Conservation (phyloP, 352 stramenopile species). For the Globisporangium yorkense region DNA sequence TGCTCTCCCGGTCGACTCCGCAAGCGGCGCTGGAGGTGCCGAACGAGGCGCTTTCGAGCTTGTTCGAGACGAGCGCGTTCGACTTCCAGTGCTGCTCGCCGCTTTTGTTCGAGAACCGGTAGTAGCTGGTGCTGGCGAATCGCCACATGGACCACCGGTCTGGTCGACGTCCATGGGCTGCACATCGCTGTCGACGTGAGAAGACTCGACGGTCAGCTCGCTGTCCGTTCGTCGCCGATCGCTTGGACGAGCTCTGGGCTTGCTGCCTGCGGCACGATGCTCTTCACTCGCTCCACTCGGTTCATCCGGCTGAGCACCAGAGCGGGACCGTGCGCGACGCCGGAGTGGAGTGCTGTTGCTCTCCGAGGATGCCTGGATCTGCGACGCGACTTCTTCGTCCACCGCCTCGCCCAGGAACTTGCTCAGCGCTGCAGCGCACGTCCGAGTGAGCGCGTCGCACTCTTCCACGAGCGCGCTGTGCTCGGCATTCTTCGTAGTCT, state of each 20-base stretch:
- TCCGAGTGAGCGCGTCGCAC: conserved; percentile 53
- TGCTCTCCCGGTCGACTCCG: not conserved
- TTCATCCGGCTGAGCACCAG: conserved; percentile 5
- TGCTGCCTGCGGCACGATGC: not conserved
- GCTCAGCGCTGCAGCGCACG: conserved; percentile 50
- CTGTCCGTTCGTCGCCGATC: too few relatives aligned
- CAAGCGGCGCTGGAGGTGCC: not conserved
- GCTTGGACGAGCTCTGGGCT: too few relatives aligned
- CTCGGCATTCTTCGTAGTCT: conserved; percentile 17
- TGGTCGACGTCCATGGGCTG: conserved; percentile 6
- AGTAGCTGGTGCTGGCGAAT: not conserved
- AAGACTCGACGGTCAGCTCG: too few relatives aligned
- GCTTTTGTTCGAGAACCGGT: not conserved
- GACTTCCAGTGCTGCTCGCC: not conserved
- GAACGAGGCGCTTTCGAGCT: not conserved
- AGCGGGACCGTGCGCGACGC: conserved; percentile 10
- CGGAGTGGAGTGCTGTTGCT: not conserved
- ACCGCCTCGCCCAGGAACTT: conserved; percentile 47
- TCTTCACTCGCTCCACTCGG: not conserved
- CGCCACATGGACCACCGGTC: not conserved
- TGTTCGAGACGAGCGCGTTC: not conserved
- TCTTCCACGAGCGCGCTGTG: conserved; percentile 50
- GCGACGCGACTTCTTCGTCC: not conserved
- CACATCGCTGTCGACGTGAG: not conserved
- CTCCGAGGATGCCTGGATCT: not conserved